phyloP scores from a whole-genome alignment of 805 yeast genomes.

The Candida suzukii region DNA sequence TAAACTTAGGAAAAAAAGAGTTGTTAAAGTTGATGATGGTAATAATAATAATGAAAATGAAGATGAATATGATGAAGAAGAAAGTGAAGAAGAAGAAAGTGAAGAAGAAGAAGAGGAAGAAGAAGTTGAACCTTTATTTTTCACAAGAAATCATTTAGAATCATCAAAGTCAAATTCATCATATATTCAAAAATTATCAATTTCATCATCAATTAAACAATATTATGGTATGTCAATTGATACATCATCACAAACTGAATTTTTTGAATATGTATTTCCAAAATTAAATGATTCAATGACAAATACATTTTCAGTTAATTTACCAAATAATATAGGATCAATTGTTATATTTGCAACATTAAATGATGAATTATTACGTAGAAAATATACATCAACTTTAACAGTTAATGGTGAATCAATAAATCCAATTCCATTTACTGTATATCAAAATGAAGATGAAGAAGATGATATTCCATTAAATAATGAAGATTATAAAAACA shows the following conservation, averaged over 20 bases:
- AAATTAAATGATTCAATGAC: slow-evolving; percentile 23
- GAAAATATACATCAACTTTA: slow-evolving; percentile 30
- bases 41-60: slow-evolving; percentile 6
- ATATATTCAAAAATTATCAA: slow-evolving; percentile 29
- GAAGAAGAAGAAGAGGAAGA: slow-evolving; percentile 6
- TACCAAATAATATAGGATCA: slow-evolving; percentile 41
- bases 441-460: slow-evolving; percentile 14
- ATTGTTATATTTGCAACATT: slow-evolving; percentile 37
- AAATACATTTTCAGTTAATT: slow-evolving; percentile 33
- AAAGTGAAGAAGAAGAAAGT: slow-evolving; percentile 4
- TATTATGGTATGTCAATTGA: slow-evolving; percentile 13
- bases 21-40: slow-evolving; percentile 2
- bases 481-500: background rate
- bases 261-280: slow-evolving; percentile 22
- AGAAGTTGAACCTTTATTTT: slow-evolving; percentile 6
- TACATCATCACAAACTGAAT: slow-evolving; percentile 6
- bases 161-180: slow-evolving; percentile 9
- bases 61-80: slow-evolving; percentile 6
- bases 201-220: slow-evolving; percentile 27
- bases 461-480: background rate
- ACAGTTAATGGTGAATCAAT: slow-evolving; percentile 38
- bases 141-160: slow-evolving; percentile 4
- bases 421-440: slow-evolving; percentile 35
- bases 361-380: slow-evolving; percentile 31
- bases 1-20: slow-evolving; percentile 2